These are phyloP conservation scores for Talaromyces rugulosus DNA, from an alignment of 2,329 filamentous ascomycete genomes.

Conservation along the genomic window DNA sequence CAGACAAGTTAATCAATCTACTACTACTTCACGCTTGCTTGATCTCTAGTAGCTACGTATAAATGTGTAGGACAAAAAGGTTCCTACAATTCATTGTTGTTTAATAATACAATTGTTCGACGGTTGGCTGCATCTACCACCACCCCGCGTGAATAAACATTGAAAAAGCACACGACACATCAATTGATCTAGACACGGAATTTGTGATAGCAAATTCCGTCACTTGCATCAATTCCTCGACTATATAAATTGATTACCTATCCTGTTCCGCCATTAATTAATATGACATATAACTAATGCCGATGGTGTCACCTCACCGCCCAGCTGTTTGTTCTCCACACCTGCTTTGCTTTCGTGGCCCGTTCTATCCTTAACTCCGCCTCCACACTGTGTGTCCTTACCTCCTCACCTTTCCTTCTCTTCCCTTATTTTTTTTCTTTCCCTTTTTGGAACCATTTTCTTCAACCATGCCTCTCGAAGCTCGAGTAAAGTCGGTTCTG, in stretches of 20 bases:
- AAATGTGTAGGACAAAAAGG: too few relatives aligned
- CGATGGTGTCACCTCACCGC: not conserved
- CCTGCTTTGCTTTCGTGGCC: constrained; percentile 2
- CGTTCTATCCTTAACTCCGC: not conserved
- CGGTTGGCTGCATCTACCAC: not conserved
- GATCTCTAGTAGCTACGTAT: too few relatives aligned
- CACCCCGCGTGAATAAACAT: not conserved
- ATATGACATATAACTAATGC: too few relatives aligned
- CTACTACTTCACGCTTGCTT: not conserved
- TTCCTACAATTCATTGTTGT: not conserved
- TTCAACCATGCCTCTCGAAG: constrained; percentile 43
- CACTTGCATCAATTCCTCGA: not conserved
- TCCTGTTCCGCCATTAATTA: not conserved
- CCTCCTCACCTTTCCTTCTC: not conserved
- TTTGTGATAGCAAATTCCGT: too few relatives aligned
- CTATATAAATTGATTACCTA: not conserved
- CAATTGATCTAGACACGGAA: not conserved
- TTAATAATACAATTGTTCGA: not conserved
- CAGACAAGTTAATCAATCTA: not conserved
- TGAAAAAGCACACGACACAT: not conserved
- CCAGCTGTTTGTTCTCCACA: not conserved
- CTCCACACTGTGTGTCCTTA: constrained; percentile 2
- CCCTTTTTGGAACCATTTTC: not conserved
- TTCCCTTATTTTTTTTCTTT: not conserved
- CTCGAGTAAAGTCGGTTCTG: constrained; percentile 86